Percentiles rank a stretch among this genome's conserved stretches.
Conservation (phyloP, 371 early-diverging fungal genomes). For the Rhizopus sp. region DNA sequence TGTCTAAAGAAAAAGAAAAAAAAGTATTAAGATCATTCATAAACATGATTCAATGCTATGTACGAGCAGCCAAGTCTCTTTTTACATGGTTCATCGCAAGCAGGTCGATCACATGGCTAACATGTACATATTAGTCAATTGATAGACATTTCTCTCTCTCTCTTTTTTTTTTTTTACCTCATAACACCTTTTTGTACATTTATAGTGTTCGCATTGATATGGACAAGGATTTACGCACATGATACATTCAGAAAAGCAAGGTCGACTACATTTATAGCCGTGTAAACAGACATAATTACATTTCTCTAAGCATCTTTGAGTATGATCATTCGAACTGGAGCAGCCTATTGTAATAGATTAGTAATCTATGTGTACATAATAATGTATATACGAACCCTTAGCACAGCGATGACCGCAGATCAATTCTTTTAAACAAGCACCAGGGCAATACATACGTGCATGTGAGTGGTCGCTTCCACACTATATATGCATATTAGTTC, state of each 20-base stretch:
- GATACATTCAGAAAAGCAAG: constrained; percentile 40
- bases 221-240: constrained; percentile 39
- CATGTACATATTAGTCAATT: not conserved
- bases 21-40: not conserved
- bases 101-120: constrained; percentile 42
- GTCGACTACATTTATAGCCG: constrained; percentile 41
- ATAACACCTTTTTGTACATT: constrained; percentile 42
- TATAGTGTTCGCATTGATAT: constrained; percentile 36
- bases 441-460: constrained; percentile 29
- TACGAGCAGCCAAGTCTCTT: constrained; percentile 37
- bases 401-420: constrained; percentile 54
- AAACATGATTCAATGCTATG: constrained; percentile 5
- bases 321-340: constrained; percentile 45
- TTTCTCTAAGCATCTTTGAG: constrained; percentile 40
- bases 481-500: constrained; percentile 9
- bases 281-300: constrained; percentile 46
- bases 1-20: constrained; percentile 26
- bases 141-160: not conserved
- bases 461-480: constrained; percentile 42
- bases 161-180: no score
- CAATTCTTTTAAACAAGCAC: constrained; percentile 43
- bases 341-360: constrained; percentile 31
- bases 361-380: not conserved
- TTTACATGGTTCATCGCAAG: constrained; percentile 40
- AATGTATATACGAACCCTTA: constrained; percentile 27